Conservation (phyloP, 2,329 filamentous ascomycete species). For the Huntiella bhutanensis region DNA sequence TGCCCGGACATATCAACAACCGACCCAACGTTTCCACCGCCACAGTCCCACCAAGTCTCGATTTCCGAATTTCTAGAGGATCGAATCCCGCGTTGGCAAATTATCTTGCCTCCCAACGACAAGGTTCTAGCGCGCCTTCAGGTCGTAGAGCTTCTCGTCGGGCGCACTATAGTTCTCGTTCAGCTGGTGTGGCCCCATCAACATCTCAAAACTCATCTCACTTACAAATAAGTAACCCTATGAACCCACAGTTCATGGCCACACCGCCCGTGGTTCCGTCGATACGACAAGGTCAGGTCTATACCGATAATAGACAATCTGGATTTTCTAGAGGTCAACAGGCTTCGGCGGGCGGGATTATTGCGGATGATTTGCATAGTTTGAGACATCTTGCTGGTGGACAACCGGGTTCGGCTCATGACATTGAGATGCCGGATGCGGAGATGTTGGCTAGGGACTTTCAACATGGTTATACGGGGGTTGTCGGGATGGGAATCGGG, state of each 20-base stretch:
- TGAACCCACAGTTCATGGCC: not conserved
- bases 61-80: conserved; percentile 21
- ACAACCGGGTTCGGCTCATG: conserved; percentile 14
- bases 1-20: conserved; percentile 19
- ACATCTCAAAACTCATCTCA: not conserved
- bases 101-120: conserved; percentile 20
- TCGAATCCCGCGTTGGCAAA: conserved; percentile 19
- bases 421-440: conserved; percentile 21
- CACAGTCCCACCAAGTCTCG: conserved; percentile 16
- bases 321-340: conserved; percentile 3
- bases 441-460: conserved; percentile 16
- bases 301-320: conserved; percentile 8
- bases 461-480: conserved; percentile 12
- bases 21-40: conserved; percentile 7
- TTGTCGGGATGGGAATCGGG: not conserved
- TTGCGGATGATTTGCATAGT: conserved; percentile 21
- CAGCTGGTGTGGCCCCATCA: conserved; percentile 7
- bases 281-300: not conserved
- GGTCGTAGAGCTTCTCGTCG: not conserved
- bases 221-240: not conserved
- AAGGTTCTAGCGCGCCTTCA: conserved; percentile 16
- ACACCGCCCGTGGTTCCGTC: too few species aligned
- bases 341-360: conserved; percentile 17
- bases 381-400: conserved; percentile 18
- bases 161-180: conserved; percentile 7